phyloP scores from a whole-genome alignment of 164 flowering plant species.

The Litsea cubeba region DNA sequence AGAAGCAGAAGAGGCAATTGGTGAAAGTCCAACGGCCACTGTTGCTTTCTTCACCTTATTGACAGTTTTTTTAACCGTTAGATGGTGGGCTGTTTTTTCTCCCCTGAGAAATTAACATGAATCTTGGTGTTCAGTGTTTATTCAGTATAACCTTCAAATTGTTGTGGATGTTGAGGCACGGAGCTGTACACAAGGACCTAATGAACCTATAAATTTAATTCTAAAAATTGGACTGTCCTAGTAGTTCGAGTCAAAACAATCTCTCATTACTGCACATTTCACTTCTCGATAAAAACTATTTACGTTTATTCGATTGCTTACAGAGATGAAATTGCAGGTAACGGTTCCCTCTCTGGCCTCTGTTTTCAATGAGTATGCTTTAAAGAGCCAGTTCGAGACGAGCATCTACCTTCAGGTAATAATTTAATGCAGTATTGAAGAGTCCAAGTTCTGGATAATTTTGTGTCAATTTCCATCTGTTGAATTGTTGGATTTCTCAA shows the following conservation, averaged over 20 bases:
- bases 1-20: too few relatives aligned
- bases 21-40: too few relatives aligned
- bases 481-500: background rate
- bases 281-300: background rate
- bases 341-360: constrained; percentile 98
- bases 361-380: constrained; percentile 95
- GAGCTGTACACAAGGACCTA: background rate
- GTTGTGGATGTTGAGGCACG: background rate
- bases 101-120: too few relatives aligned
- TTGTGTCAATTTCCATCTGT: background rate
- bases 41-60: too few relatives aligned
- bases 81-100: too few relatives aligned
- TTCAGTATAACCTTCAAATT: background rate
- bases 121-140: too few relatives aligned
- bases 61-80: too few relatives aligned
- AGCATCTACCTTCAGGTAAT: constrained; percentile 97
- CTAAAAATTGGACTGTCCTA: constrained; percentile 1
- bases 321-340: constrained; percentile 46
- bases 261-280: too few relatives aligned
- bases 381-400: constrained; percentile 97
- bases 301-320: background rate
- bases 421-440: background rate
- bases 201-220: background rate
- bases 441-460: background rate
- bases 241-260: background rate